Conservation (phyloP, 164 flowering plant species). For the Houttuynia cordata region DNA sequence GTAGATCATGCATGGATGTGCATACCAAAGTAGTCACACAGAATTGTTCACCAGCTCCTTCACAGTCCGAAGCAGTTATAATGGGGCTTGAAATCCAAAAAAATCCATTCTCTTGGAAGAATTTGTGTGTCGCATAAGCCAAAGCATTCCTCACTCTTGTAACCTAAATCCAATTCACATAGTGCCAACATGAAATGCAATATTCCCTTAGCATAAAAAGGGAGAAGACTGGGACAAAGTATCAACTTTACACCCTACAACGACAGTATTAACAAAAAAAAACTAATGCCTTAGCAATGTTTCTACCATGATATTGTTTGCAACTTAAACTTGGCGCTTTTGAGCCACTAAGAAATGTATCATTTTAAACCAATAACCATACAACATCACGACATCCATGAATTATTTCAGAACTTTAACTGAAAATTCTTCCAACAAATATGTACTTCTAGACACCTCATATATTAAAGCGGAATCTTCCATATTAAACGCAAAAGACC, state of each 20-base stretch:
- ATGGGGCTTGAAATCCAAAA: slow-evolving; percentile 95
- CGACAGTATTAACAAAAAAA: no score
- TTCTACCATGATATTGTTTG: not conserved
- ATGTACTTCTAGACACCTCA: no score
- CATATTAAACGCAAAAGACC: no score
- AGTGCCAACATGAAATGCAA: not conserved
- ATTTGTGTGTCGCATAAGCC: slow-evolving; percentile 90
- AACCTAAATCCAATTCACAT: slow-evolving; percentile 39
- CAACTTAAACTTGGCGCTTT: no score
- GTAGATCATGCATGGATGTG: not conserved
- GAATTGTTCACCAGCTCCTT: slow-evolving; percentile 98
- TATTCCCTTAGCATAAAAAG: not conserved
- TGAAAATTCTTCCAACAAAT: no score
- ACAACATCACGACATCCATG: no score
- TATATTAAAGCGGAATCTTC: no score
- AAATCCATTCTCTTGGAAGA: slow-evolving; percentile 93
- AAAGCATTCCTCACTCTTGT: slow-evolving; percentile 92
- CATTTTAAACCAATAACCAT: no score
- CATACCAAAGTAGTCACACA: slow-evolving; percentile 96
- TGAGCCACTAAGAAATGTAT: no score
- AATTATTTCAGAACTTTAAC: no score
- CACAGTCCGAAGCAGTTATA: slow-evolving; percentile 96
- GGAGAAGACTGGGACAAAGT: not conserved
- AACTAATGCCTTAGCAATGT: no score
- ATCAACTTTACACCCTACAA: not conserved